phyloP scores from a whole-genome alignment of 345 rosid species.

The Kandelia obovata region DNA sequence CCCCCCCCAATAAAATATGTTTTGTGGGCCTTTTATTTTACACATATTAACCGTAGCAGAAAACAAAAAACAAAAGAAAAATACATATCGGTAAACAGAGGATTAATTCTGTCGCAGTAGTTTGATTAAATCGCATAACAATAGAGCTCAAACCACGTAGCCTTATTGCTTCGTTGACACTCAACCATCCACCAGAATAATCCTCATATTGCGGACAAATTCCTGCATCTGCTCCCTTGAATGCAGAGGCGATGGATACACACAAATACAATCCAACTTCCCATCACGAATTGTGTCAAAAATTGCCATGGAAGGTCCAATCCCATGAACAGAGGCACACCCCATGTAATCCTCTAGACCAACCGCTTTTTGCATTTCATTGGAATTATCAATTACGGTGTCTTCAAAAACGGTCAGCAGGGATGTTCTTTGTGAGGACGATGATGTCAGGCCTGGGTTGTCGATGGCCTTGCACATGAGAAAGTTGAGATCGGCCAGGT shows the following conservation, averaged over 20 bases:
- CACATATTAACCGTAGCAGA: too few species aligned
- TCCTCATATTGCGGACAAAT: constrained; percentile 38
- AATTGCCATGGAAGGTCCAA: constrained; percentile 44
- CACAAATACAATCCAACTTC: constrained; percentile 37
- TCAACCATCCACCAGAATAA: constrained; percentile 28
- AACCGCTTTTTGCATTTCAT: constrained; percentile 14
- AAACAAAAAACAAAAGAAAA: too few species aligned
- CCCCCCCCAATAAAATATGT: constrained; percentile 33
- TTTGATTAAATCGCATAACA: too few species aligned
- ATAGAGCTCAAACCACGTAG: too few species aligned
- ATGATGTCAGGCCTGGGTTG: constrained; percentile 42
- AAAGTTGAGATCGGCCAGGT: constrained; percentile 54
- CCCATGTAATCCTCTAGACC: constrained; percentile 49
- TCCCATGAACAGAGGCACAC: constrained; percentile 49
- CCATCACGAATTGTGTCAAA: constrained; percentile 49
- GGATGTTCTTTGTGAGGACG: constrained; percentile 41
- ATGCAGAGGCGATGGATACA: constrained; percentile 51
- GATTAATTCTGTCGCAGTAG: too few species aligned
- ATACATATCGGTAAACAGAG: too few species aligned
- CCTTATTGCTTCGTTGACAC: too few species aligned
- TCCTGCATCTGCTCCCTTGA: constrained; percentile 46
- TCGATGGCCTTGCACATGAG: constrained; percentile 53
- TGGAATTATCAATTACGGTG: constrained; percentile 26
- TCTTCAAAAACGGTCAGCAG: constrained; percentile 50
- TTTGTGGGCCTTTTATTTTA: too few species aligned